Base-by-base conservation (phyloP, 768 basidiomycete species). In the Obba rivulosa region DNA sequence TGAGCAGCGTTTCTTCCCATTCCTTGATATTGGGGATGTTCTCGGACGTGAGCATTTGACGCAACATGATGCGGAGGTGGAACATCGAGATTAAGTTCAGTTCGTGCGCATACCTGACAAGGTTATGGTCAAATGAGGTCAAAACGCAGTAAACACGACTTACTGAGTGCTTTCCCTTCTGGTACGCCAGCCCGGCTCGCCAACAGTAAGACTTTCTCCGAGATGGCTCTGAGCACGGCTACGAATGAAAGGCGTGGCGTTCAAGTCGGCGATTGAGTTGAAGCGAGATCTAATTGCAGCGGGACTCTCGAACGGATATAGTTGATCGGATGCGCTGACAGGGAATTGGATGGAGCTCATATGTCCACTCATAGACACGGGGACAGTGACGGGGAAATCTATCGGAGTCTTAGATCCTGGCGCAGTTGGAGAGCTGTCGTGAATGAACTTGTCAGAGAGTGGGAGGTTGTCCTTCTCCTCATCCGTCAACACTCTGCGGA, bases 91-190 rank as follows among this genome's bases (percentile, higher is more conserved):
- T 81, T 9, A 83, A 68, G 60, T 93, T 92, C 23, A 94, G 77
- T 60, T 92, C 83, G 59, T 88, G 80, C 14, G 89, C 81, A 64
- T 87, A 88, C 48, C 92, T 92, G 53, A 35, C 50, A 34, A 49
- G 46, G 18, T 34, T 42, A 47, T 44, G 34, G 48, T 20, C 43
- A 48, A 28, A 11, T 34, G 28, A 18, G 23, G 28, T 21, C 9
- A 25, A 11, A 43, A 9, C 7, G 21, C 18, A 28, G 34, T 16
- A 8, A 37, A 14, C 34, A 8, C 16, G 4, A 74, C 90, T 67
- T 62, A 93, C 90, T 88, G 89, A 23, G 89, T 92, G 56, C 91
- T 92, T 66, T 94, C 91, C 42, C 89, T 76, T 57, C 92, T 74
- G 10, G 84, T 89, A 43, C 92, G 75, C 92, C 92, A 95, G 4